Percentiles rank a stretch among this genome's conserved stretches.
These are phyloP conservation scores for Blumeriella jaapii DNA, from an alignment of 2,329 filamentous ascomycete species.

Conservation along the genomic window DNA sequence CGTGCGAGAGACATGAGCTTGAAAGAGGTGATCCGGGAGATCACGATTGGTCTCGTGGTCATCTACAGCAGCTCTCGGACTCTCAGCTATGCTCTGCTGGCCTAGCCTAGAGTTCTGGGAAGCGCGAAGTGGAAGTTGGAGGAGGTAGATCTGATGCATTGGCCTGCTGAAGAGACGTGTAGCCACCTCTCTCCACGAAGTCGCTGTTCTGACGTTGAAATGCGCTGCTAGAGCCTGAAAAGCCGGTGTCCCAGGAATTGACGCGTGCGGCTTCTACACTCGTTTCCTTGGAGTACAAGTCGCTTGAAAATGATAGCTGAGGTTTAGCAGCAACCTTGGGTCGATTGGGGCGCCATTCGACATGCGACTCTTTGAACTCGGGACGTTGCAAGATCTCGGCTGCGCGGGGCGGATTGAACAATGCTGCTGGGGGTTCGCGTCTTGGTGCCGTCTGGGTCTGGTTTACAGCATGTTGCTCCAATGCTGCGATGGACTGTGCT, in stretches of 20 bases:
- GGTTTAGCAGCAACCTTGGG: slow-evolving; percentile 11
- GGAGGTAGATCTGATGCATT: too few relatives aligned
- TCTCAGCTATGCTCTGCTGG: slow-evolving; percentile 13
- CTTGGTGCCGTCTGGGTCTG: too few relatives aligned
- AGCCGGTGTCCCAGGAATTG: slow-evolving; percentile 11
- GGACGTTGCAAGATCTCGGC: slow-evolving; percentile 7
- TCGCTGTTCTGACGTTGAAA: slow-evolving; percentile 5
- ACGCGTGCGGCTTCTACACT: slow-evolving; percentile 7
- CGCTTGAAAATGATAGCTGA: slow-evolving; percentile 2
- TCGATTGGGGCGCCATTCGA: slow-evolving; percentile 19
- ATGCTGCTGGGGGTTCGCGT: not conserved
- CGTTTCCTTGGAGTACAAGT: slow-evolving; percentile 7
- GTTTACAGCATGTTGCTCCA: not conserved
- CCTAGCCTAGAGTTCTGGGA: slow-evolving; percentile 34
- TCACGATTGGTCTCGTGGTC: slow-evolving; percentile 6
- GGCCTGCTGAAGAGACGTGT: slow-evolving; percentile 27
- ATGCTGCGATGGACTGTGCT: not conserved
- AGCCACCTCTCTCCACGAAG: slow-evolving; percentile 3
- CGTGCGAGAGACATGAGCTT: slow-evolving; percentile 20
- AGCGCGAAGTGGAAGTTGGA: slow-evolving; percentile 40
- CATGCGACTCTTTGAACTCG: slow-evolving; percentile 15
- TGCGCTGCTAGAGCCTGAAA: slow-evolving; percentile 2
- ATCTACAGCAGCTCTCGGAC: slow-evolving; percentile 12
- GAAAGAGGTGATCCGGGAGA: slow-evolving; percentile 22
- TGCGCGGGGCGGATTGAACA: slow-evolving; percentile 3